These are phyloP conservation scores for Ehretia macrophylla DNA, from an alignment of 257 asterid genomes.

Conservation along the genomic window DNA sequence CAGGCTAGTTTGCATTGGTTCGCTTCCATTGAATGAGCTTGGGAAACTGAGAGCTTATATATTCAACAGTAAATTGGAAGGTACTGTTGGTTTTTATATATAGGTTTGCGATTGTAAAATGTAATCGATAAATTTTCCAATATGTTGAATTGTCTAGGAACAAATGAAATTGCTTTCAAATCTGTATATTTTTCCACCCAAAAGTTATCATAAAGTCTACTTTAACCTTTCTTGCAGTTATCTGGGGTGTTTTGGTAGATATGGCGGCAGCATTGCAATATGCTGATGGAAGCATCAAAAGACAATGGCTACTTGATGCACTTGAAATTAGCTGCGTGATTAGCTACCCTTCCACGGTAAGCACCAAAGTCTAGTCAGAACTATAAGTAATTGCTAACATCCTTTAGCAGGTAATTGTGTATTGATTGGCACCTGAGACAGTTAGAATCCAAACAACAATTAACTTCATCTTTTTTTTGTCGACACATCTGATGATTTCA, in stretches of 20 bases:
- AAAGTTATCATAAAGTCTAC: background rate
- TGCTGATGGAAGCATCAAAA: slow-evolving; percentile 52
- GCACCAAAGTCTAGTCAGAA: background rate
- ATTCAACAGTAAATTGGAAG: slow-evolving; percentile 54
- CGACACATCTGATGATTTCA: too few species aligned
- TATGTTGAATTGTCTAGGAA: background rate
- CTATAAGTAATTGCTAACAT: background rate
- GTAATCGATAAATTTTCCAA: background rate
- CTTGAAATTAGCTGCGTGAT: slow-evolving; percentile 72
- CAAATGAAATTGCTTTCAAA: background rate
- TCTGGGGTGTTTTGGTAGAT: slow-evolving; percentile 79
- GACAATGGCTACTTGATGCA: slow-evolving; percentile 81
- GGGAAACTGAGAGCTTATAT: slow-evolving; percentile 55
- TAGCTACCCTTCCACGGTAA: slow-evolving; percentile 86
- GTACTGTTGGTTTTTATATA: slow-evolving; percentile 13
- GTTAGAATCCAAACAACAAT: too few species aligned
- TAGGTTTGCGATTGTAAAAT: background rate
- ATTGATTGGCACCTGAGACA: background rate
- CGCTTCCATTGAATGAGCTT: slow-evolving; percentile 62
- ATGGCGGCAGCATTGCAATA: slow-evolving; percentile 57
- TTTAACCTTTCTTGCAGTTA: slow-evolving; percentile 37
- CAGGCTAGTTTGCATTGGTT: slow-evolving; percentile 67
- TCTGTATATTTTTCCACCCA: background rate
- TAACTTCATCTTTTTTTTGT: too few species aligned
- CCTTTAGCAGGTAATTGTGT: background rate